Evolutionary conservation across 75 land plant species (phyloP).

Genomic region (Isoetes taiwanensis): DNA sequence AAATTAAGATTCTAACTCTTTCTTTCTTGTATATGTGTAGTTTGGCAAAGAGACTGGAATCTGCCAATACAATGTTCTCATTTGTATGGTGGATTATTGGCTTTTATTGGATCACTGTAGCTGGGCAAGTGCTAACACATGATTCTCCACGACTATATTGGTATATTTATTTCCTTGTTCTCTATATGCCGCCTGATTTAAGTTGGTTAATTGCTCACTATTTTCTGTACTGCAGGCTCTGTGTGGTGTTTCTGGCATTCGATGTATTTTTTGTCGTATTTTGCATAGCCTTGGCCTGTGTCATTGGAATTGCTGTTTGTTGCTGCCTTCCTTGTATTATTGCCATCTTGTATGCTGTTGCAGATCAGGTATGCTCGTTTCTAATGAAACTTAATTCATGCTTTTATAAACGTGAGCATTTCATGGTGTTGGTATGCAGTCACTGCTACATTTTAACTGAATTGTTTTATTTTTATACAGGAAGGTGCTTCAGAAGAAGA

Average conservation of each 20-base stretch:
- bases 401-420: no score
- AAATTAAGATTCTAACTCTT: no score
- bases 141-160: constrained; percentile 83
- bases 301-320: constrained; percentile 92
- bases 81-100: constrained; percentile 99
- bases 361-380: constrained; percentile 64
- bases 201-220: neutral
- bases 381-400: no score
- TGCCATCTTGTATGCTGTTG: constrained; percentile 88
- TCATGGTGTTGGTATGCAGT: no score
- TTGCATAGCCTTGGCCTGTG: constrained; percentile 83
- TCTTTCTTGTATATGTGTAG: constrained; percentile 40
- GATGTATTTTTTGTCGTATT: constrained; percentile 94
- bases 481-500: constrained; percentile 80
- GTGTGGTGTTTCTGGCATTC: constrained; percentile 82
- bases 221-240: constrained; percentile 49
- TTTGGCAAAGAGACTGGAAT: constrained; percentile 61
- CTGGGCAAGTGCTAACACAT: constrained; percentile 60
- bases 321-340: constrained; percentile 98
- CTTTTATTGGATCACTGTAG: constrained; percentile 92
- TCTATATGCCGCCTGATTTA: neutral
- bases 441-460: no score
- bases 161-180: constrained; percentile 22
- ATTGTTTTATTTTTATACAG: no score
- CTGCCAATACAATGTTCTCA: constrained; percentile 85